A percentile compares a stretch with the other conserved stretches of the same genome.
Evolutionary conservation across 2,329 filamentous ascomycete genomes (phyloP).

Genomic region (Hortaea sp.): DNA sequence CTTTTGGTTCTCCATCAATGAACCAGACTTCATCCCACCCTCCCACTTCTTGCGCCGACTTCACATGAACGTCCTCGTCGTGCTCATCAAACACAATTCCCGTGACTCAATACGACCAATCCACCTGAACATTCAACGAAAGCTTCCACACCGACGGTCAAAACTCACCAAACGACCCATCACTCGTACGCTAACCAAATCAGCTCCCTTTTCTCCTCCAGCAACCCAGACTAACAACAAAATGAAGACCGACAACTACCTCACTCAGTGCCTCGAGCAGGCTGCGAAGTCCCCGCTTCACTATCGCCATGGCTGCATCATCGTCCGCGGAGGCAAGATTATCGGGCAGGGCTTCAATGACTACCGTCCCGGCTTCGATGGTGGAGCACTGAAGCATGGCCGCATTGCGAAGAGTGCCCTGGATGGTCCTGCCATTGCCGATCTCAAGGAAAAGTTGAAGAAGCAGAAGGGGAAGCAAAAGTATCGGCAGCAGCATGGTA

Average conservation of each 20-base stretch:
- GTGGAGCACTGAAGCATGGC: slow-evolving; percentile 41
- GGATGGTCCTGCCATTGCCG: slow-evolving; percentile 28
- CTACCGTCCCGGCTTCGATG: slow-evolving; percentile 40
- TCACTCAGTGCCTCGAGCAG: slow-evolving; percentile 43
- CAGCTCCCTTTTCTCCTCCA: slow-evolving; percentile 1
- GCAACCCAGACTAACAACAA: slow-evolving; percentile 12
- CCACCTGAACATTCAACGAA: not conserved
- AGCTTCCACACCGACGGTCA: too few relatives aligned
- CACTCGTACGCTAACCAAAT: not conserved
- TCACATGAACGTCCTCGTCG: too few relatives aligned
- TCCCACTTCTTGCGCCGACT: too few relatives aligned
- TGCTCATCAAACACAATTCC: too few relatives aligned
- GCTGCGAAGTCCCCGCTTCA: slow-evolving; percentile 40
- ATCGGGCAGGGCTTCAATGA: slow-evolving; percentile 44
- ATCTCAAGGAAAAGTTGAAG: slow-evolving; percentile 30
- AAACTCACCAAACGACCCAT: not conserved
- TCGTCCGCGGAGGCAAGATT: slow-evolving; percentile 44
- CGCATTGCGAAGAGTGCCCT: slow-evolving; percentile 25
- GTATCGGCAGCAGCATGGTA: slow-evolving; percentile 21
- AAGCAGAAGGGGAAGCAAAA: slow-evolving; percentile 20
- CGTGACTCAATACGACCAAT: too few relatives aligned
- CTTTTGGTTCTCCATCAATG: too few relatives aligned
- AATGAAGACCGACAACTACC: slow-evolving; percentile 40
- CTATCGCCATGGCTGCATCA: slow-evolving; percentile 41
- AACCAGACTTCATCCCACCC: too few relatives aligned